Percentiles rank a stretch among this genome's conserved stretches.
phyloP scores from a whole-genome alignment of 768 basidiomycete species.

The Mrakia blollopis region DNA sequence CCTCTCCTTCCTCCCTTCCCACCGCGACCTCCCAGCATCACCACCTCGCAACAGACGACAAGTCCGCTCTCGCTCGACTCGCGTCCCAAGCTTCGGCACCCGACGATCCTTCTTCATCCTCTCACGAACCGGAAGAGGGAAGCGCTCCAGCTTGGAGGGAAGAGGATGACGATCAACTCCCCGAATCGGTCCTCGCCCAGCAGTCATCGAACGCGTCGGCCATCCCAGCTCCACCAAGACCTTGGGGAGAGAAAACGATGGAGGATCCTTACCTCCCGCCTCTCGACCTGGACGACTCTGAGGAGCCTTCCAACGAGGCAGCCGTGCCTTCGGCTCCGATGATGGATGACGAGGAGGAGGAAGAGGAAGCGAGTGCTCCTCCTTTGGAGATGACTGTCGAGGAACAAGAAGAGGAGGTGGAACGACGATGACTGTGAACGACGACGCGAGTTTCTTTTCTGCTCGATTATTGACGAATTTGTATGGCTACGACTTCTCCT shows the following conservation, averaged over 20 bases:
- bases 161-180: slow-evolving; percentile 2
- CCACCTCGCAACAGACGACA: slow-evolving; percentile 14
- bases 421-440: no score
- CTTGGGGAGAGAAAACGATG: slow-evolving; percentile 13
- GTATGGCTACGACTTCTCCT: no score
- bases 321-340: background rate
- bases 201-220: background rate
- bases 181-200: background rate
- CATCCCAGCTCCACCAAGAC: background rate
- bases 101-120: background rate
- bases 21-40: background rate
- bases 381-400: background rate
- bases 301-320: background rate
- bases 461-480: no score
- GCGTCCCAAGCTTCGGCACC: background rate
- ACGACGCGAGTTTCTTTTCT: no score
- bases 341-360: background rate
- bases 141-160: background rate
- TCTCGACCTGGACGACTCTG: background rate
- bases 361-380: background rate
- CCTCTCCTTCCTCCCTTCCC: background rate
- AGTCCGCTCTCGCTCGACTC: slow-evolving; percentile 1
- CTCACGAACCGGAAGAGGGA: background rate
- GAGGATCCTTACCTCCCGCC: slow-evolving; percentile 9
- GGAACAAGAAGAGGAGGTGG: background rate